Evolutionary conservation across 768 basidiomycete species (phyloP), one percentile per base, ranked within the genome.

Genomic region (Cystofilobasidium bisporidii): DNA sequence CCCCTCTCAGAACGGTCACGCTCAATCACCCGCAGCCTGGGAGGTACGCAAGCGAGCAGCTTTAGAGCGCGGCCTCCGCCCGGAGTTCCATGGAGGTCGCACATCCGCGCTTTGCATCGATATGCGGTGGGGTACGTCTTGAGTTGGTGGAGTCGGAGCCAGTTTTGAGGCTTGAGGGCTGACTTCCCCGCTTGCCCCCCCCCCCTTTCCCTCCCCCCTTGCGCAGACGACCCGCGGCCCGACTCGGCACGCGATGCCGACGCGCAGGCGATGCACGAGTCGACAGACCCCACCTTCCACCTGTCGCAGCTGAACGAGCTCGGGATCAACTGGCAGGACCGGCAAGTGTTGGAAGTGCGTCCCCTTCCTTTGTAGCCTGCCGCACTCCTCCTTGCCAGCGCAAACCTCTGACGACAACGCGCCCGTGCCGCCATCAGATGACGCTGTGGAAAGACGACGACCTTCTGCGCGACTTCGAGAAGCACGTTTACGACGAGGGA

Each of bases 371-470:
- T 2, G n/a, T n/a, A n/a, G n/a, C n/a, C n/a, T n/a, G n/a, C n/a
- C n/a, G n/a, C n/a, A n/a, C 26, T 50, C n/a, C 11, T 11, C 10
- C 20, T 24, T 24, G n/a, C n/a, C n/a, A n/a, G n/a, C n/a, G n/a
- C n/a, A n/a, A n/a, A n/a, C n/a, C n/a, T n/a, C n/a, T n/a, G n/a
- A n/a, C n/a, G n/a, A n/a, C n/a, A n/a, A n/a, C 8, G 22, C n/a
- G 11, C 48, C 48, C n/a, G 48, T 50, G 4, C 9, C 3, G 4
- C 26, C 20, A 3, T 28, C 48, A 50, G 48, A 20, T 50, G 9
- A 24, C 48, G 14, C 48, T 50, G n/a, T 50, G 48, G 48, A n/a
- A 50, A 15, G 48, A 50, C 48, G 48, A 50, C 48, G n/a, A n/a
- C 26, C 26, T 50, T 10, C 48, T 50, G n/a, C 22, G 26, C n/a